Percentiles rank a stretch among this genome's conserved stretches.
Conservation (phyloP, 2,329 filamentous ascomycete species). For the Ambrosiella beaveri region DNA sequence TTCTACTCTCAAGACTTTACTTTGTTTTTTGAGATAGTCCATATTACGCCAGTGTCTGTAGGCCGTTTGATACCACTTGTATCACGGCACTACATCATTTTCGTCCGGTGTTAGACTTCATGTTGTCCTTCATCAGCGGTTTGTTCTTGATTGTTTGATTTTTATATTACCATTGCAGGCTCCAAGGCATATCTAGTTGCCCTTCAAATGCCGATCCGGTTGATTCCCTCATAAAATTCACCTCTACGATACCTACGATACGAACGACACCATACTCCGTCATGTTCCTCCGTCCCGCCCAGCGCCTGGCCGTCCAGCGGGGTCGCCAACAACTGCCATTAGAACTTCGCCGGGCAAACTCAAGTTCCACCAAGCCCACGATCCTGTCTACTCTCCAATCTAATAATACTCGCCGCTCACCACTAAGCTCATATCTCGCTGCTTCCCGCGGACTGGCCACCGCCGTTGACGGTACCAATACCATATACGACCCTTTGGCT, state of each 20-base stretch:
- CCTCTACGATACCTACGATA: neutral
- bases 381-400: constrained; percentile 1
- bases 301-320: constrained; percentile 13
- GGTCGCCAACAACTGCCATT: constrained; percentile 2
- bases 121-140: neutral
- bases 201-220: neutral
- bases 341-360: neutral
- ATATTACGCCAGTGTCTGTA: no score
- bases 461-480: constrained; percentile 22
- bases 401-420: neutral
- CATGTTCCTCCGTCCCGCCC: constrained; percentile 23
- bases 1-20: no score
- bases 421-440: constrained; percentile 1
- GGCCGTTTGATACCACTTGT: no score
- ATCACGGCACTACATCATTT: no score
- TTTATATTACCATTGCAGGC: neutral
- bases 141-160: neutral
- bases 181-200: no score
- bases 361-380: neutral
- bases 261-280: constrained; percentile 9
- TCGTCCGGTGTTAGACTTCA: neutral
- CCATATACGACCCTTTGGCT: constrained; percentile 12
- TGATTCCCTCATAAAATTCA: neutral
- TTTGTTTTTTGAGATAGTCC: no score
- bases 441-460: constrained; percentile 23